Conservation (phyloP, 495 filamentous ascomycete species). For the Talaromyces stipitatus region DNA sequence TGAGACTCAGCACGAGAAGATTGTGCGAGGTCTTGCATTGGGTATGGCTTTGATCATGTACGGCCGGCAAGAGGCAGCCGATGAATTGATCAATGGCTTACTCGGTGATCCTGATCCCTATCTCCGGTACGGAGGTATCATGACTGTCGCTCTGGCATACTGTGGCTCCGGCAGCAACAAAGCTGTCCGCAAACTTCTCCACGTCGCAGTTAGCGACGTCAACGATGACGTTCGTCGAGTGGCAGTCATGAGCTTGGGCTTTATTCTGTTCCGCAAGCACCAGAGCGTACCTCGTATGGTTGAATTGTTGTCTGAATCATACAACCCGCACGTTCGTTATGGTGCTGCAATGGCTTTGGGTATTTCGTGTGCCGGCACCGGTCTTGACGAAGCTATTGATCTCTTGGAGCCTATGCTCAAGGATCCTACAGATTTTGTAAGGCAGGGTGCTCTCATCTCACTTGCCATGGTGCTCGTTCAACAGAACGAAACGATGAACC, state of each 20-base stretch:
- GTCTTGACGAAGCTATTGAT: constrained; percentile 93
- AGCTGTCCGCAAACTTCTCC: constrained; percentile 93
- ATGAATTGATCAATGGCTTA: constrained; percentile 87
- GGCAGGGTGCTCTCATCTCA: constrained; percentile 92
- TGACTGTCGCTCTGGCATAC: constrained; percentile 97
- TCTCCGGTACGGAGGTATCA: constrained; percentile 93
- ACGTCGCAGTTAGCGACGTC: constrained; percentile 96
- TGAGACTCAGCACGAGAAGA: constrained; percentile 98
- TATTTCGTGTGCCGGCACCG: constrained; percentile 96
- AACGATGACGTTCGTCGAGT: constrained; percentile 95
- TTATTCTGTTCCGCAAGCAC: constrained; percentile 97
- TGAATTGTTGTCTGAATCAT: constrained; percentile 94
- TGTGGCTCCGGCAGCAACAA: constrained; percentile 98
- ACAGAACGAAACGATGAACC: constrained; percentile 94
- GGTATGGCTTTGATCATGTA: constrained; percentile 99
- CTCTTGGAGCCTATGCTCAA: constrained; percentile 99
- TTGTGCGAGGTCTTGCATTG: constrained; percentile 86
- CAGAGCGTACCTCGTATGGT: constrained; percentile 98
- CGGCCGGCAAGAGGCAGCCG: constrained; percentile 86
- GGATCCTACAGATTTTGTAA: constrained; percentile 96
- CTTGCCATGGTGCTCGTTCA: constrained; percentile 97
- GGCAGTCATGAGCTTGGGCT: constrained; percentile 97
- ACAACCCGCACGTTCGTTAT: constrained; percentile 98
- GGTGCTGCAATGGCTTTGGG: constrained; percentile 97
- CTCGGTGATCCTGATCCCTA: constrained; percentile 91